These are phyloP conservation scores for Phytophthora chlamydospora DNA, from an alignment of 352 stramenopile species.

Conservation along the genomic window DNA sequence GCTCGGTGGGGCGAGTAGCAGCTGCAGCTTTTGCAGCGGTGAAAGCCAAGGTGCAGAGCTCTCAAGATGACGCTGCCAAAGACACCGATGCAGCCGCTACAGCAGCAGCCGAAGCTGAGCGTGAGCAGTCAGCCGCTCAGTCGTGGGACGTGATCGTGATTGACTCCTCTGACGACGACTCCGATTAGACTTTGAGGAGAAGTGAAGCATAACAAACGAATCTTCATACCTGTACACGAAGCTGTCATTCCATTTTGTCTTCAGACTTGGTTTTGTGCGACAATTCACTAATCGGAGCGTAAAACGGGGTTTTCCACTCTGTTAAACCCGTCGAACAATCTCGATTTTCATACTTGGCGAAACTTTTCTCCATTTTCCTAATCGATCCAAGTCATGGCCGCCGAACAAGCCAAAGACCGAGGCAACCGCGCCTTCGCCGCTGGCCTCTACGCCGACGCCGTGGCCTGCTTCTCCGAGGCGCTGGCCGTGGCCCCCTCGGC, in stretches of 20 bases:
- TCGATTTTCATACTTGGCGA: background rate
- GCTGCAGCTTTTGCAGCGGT: conserved; percentile 15
- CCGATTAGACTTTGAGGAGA: conserved; percentile 31
- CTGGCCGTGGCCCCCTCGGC: conserved; percentile 54
- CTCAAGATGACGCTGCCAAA: background rate
- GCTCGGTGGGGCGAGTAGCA: background rate
- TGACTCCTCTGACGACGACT: conserved; percentile 62
- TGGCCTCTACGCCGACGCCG: conserved; percentile 69
- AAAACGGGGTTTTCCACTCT: no score
- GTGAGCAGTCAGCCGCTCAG: conserved; percentile 35
- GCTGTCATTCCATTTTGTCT: no score
- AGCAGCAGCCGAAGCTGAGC: conserved; percentile 18
- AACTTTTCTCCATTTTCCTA: conserved; percentile 4
- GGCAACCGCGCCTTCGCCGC: conserved; percentile 83
- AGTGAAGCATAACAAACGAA: conserved; percentile 19
- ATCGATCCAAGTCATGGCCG: conserved; percentile 53
- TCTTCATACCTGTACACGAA: conserved; percentile 20
- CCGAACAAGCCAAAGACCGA: conserved; percentile 88
- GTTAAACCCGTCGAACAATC: conserved; percentile 7
- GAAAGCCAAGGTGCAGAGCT: conserved; percentile 17
- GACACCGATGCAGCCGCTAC: conserved; percentile 7
- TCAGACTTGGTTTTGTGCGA: no score
- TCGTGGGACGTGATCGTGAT: conserved; percentile 86
- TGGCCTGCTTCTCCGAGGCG: conserved; percentile 80
- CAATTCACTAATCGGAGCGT: no score